Conservation (phyloP, 306 rosid genomes). For the Vicia sativa region DNA sequence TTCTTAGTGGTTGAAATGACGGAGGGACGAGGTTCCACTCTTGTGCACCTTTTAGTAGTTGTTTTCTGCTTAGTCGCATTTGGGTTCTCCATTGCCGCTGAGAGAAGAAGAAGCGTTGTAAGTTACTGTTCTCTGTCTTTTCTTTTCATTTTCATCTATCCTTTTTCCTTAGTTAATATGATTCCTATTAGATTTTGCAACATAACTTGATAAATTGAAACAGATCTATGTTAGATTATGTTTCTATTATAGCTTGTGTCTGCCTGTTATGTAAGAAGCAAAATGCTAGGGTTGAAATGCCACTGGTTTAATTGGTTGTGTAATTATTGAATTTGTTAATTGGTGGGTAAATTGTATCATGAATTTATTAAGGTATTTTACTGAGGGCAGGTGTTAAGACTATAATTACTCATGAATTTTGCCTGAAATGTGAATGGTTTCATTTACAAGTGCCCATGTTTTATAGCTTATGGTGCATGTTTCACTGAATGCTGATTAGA, state of each 20-base stretch:
- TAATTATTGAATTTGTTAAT: neutral
- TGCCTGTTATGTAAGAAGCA: neutral
- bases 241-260: neutral
- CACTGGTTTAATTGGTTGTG: neutral
- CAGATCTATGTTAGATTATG: constrained; percentile 23
- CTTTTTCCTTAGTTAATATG: neutral
- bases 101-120: constrained; percentile 85
- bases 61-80: constrained; percentile 80
- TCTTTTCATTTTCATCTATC: neutral
- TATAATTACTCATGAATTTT: no score
- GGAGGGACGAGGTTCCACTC: constrained; percentile 86
- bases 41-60: constrained; percentile 75
- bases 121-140: constrained; percentile 12
- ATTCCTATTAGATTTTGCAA: neutral
- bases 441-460: neutral
- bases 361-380: no score
- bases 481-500: neutral
- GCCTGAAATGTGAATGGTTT: neutral
- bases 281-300: neutral
- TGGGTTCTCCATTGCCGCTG: constrained; percentile 98
- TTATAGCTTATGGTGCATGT: neutral
- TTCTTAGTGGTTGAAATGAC: constrained; percentile 43
- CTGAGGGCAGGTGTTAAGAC: no score
- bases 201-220: neutral
- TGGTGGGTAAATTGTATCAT: neutral